phyloP scores from a whole-genome alignment of 179 eudicot species.

The Corrigiola litoralis region DNA sequence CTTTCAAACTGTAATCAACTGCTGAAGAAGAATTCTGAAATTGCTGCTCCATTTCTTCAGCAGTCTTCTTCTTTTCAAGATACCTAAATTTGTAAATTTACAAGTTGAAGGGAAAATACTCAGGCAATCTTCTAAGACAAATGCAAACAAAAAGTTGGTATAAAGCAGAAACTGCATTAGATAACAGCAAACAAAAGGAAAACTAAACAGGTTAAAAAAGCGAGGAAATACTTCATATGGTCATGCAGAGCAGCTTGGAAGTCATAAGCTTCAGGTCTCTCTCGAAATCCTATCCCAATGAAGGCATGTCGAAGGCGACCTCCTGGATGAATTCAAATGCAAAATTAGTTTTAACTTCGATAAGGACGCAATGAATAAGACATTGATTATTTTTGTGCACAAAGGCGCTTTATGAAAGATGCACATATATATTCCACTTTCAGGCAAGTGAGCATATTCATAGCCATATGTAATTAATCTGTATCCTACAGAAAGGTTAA shows the following conservation, averaged over 20 bases:
- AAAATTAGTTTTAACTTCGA: background rate
- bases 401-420: background rate
- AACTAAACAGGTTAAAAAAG: background rate
- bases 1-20: constrained; percentile 89
- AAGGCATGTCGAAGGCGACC: constrained; percentile 97
- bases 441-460: background rate
- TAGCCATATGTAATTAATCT: background rate
- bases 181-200: background rate
- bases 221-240: constrained; percentile 75
- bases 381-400: background rate
- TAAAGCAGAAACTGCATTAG: background rate
- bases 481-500: too few relatives aligned
- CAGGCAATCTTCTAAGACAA: background rate
- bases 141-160: background rate
- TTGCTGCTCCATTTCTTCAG: constrained; percentile 98
- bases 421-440: background rate
- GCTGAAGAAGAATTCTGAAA: constrained; percentile 69
- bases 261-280: constrained; percentile 89
- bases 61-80: constrained; percentile 86
- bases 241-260: constrained; percentile 98
- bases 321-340: constrained; percentile 31
- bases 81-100: constrained; percentile 42
- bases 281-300: constrained; percentile 90
- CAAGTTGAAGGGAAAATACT: background rate
- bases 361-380: background rate